phyloP scores from a whole-genome alignment of 2,329 filamentous ascomycete species.

The Sporothrix mexicana region DNA sequence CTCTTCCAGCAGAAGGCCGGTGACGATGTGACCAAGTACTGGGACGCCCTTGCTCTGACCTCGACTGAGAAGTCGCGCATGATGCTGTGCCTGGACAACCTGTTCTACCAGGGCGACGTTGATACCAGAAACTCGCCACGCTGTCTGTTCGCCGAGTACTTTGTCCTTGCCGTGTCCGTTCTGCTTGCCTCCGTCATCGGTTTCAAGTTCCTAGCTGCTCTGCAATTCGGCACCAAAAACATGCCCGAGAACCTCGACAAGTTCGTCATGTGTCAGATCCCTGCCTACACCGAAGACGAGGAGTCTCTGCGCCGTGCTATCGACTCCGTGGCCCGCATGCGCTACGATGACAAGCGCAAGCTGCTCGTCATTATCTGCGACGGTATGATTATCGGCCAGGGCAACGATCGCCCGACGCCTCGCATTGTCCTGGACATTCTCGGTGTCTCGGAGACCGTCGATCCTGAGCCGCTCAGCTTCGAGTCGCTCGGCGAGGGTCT shows the following conservation, averaged over 20 bases:
- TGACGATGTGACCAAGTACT: slow-evolving; percentile 80
- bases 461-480: slow-evolving; percentile 95
- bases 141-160: slow-evolving; percentile 88
- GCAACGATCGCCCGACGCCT: slow-evolving; percentile 94
- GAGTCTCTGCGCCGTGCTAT: slow-evolving; percentile 96
- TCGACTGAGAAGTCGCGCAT: slow-evolving; percentile 66
- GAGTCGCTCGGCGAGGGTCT: slow-evolving; percentile 93
- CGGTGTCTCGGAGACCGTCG: slow-evolving; percentile 89
- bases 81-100: slow-evolving; percentile 84
- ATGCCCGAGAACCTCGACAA: slow-evolving; percentile 96
- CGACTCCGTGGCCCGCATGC: slow-evolving; percentile 93
- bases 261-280: slow-evolving; percentile 97
- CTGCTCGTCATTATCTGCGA: slow-evolving; percentile 91
- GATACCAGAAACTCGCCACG: slow-evolving; percentile 86
- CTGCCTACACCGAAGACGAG: slow-evolving; percentile 97
- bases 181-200: slow-evolving; percentile 80
- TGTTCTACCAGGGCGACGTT: slow-evolving; percentile 91
- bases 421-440: slow-evolving; percentile 97
- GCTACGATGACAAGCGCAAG: slow-evolving; percentile 98
- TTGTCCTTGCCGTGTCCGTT: slow-evolving; percentile 83
- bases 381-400: slow-evolving; percentile 99
- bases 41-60: slow-evolving; percentile 69
- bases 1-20: slow-evolving; percentile 81
- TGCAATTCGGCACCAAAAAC: slow-evolving; percentile 92
- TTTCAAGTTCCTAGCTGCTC: slow-evolving; percentile 95